Evolutionary conservation across 306 rosid species (phyloP).

Genomic region (Aeschynomene evenia): DNA sequence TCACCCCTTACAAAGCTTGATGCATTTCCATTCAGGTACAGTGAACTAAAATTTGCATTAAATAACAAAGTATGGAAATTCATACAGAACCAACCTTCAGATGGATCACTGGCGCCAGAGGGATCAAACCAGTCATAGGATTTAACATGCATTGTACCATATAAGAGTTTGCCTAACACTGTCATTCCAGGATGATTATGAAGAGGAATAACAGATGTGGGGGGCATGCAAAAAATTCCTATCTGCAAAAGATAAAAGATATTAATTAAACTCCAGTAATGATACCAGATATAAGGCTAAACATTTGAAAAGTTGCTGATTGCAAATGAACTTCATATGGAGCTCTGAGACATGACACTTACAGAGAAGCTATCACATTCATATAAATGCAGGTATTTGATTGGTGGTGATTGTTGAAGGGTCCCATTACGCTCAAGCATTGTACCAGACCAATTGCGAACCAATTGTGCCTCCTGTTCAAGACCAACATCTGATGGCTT

Average conservation of each 20-base stretch:
- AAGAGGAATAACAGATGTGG: slow-evolving; percentile 82
- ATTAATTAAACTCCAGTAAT: slow-evolving; percentile 4
- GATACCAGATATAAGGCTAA: neutral
- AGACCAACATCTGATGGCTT: slow-evolving; percentile 96
- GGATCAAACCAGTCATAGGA: slow-evolving; percentile 90
- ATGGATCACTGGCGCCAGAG: slow-evolving; percentile 51
- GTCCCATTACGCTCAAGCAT: slow-evolving; percentile 56
- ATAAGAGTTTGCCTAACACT: slow-evolving; percentile 91
- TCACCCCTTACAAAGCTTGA: slow-evolving; percentile 6
- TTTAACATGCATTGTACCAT: slow-evolving; percentile 76
- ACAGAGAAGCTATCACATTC: slow-evolving; percentile 85
- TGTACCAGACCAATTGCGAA: slow-evolving; percentile 69
- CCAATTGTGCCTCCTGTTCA: slow-evolving; percentile 90
- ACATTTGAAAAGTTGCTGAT: slow-evolving; percentile 17
- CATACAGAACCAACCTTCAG: slow-evolving; percentile 59
- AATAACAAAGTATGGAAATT: slow-evolving; percentile 12
- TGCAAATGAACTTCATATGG: neutral
- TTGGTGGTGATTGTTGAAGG: slow-evolving; percentile 66
- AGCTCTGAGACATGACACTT: slow-evolving; percentile 37
- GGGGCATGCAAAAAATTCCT: slow-evolving; percentile 97
- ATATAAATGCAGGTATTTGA: slow-evolving; percentile 86
- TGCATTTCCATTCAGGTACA: neutral
- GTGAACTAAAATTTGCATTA: slow-evolving; percentile 10
- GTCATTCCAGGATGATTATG: slow-evolving; percentile 99
- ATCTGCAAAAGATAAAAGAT: slow-evolving; percentile 54